Percentiles rank a stretch among this genome's conserved stretches.
phyloP scores from a whole-genome alignment of 768 basidiomycete genomes.

The Termitomyces sp. region DNA sequence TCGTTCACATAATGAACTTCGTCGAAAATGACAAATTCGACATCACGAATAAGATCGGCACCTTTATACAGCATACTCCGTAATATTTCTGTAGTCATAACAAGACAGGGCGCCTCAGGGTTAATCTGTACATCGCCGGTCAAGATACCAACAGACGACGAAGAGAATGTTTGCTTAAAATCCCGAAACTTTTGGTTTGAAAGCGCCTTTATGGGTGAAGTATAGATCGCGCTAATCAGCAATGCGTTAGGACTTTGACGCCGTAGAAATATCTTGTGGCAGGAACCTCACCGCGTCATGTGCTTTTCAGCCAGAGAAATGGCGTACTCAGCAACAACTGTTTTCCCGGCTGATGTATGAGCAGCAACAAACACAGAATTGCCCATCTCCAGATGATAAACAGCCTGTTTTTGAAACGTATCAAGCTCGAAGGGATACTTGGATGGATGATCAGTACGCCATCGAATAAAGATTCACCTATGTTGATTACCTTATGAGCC shows the following conservation, averaged over 20 bases:
- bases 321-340: constrained; percentile 98
- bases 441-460: background rate
- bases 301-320: constrained; percentile 96
- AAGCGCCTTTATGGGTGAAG: constrained; percentile 96
- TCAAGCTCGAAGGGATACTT: constrained; percentile 99
- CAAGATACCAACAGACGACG: constrained; percentile 88
- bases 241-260: background rate
- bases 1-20: constrained; percentile 99
- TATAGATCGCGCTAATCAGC: constrained; percentile 82
- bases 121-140: constrained; percentile 99
- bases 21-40: constrained; percentile 99
- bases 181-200: constrained; percentile 99
- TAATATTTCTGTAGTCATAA: constrained; percentile 98
- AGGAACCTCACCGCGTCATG: constrained; percentile 79
- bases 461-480: background rate
- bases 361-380: constrained; percentile 99
- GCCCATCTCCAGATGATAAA: constrained; percentile 95
- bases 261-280: constrained; percentile 9
- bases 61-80: constrained; percentile 99
- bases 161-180: constrained; percentile 94
- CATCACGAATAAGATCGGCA: constrained; percentile 95
- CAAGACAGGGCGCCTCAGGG: constrained; percentile 92
- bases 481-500: constrained; percentile 71
- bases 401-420: constrained; percentile 97
- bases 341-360: constrained; percentile 99